phyloP scores from a whole-genome alignment of 2,329 filamentous ascomycete species.

The Fusarium goolgardi region DNA sequence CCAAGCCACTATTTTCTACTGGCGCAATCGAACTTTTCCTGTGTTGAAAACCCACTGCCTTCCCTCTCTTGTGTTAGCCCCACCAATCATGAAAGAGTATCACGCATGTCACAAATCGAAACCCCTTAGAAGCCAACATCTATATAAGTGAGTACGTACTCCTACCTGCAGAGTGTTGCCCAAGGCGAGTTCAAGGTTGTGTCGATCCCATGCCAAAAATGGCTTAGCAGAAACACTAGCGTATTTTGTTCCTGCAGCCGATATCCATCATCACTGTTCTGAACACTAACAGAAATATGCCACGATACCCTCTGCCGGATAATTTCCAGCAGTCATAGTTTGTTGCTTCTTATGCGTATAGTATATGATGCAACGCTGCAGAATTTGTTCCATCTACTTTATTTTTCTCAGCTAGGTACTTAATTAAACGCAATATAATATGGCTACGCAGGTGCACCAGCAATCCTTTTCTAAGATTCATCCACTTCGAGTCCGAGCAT shows the following conservation, averaged over 20 bases:
- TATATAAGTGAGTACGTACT: neutral
- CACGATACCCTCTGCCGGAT: slow-evolving; percentile 10
- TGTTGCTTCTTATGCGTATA: neutral
- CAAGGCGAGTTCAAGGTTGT: neutral
- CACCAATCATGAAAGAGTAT: slow-evolving; percentile 26
- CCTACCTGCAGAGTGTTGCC: neutral
- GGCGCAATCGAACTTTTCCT: slow-evolving; percentile 17
- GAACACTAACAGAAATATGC: slow-evolving; percentile 14
- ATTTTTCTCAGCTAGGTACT: slow-evolving; percentile 4
- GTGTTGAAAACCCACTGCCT: slow-evolving; percentile 33
- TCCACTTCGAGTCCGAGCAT: slow-evolving; percentile 5
- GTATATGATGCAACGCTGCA: neutral
- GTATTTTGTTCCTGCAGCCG: slow-evolving; percentile 48
- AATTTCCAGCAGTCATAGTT: slow-evolving; percentile 18
- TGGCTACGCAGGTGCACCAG: slow-evolving; percentile 5
- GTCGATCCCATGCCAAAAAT: slow-evolving; percentile 20
- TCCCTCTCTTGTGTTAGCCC: slow-evolving; percentile 14
- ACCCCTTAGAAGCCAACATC: slow-evolving; percentile 5
- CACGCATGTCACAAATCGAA: neutral
- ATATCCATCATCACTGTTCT: slow-evolving; percentile 10
- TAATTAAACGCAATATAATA: slow-evolving; percentile 12
- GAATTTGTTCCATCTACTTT: neutral
- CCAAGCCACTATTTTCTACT: slow-evolving; percentile 27
- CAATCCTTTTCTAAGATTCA: slow-evolving; percentile 11
- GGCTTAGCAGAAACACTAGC: slow-evolving; percentile 53